Base-by-base conservation (phyloP, 495 filamentous ascomycete genomes). In the Penicillium silybi region DNA sequence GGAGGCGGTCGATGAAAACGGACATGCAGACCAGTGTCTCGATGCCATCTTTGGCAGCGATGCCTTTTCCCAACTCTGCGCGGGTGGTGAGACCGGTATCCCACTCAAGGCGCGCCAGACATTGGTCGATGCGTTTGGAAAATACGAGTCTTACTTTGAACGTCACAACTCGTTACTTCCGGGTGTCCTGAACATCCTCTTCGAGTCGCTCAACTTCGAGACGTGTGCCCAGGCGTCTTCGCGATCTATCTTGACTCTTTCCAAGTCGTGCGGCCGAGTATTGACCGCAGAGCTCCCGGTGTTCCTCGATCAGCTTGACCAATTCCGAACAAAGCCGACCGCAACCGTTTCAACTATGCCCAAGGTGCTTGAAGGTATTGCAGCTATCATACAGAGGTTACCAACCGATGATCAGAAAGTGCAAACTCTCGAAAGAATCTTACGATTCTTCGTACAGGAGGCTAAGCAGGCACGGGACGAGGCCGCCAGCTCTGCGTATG, bases 81-180 rank as follows among this genome's bases (percentile, higher is more conserved):
- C 73, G 26, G 73, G 84, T 42, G 64, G 65, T 19, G 59, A 67
- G 32, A 59, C 75, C 17, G 52, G 34, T 0, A 78, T 90, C 41
- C 84, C 90, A 0, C 68, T 83, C 11, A 85, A 85, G 55, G 79
- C 86, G n/a, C 82, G 86, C 25, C 84, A 91, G 60, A 90, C 89
- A 6, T 78, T 89, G 19, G 80, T 97, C 34, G 80, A 82, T 48
- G 74, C 90, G 51, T 85, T 97, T 35, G 87, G 86, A 54, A 79
- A 79, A 42, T 96, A 93, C 68, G 81, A 85, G 27, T 79, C 84
- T 34, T 97, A 89, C 70, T 96, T 97, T 65, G 81, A 87, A 61
- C 79, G 83, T 23, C 80, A 90, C 59, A 73, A 82, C 17, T 75
- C 85, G 49, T 77, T 83, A 54, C 79, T 98, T 8, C 86, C 90